A percentile compares a stretch with the other conserved stretches of the same genome.
These are phyloP conservation scores for Globisporangium paroecandrum DNA, from an alignment of 352 stramenopile species.

Conservation along the genomic window DNA sequence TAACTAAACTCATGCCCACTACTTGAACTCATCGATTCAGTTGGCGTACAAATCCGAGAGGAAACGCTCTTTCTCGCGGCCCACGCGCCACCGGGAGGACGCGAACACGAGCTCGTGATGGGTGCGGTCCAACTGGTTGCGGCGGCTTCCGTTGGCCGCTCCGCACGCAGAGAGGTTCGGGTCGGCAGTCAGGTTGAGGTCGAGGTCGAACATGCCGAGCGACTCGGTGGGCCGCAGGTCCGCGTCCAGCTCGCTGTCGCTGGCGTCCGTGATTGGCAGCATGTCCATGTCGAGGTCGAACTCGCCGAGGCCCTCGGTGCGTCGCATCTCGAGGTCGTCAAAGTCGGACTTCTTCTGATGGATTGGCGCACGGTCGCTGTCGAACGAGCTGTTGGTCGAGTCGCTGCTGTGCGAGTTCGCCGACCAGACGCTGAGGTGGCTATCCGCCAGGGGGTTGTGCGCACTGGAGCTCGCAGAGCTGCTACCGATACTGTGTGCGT, in stretches of 20 bases:
- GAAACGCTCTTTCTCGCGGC: conserved; percentile 5
- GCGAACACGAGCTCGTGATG: conserved; percentile 7
- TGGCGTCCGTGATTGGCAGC: not conserved
- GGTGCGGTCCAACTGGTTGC: not conserved
- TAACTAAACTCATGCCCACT: not conserved
- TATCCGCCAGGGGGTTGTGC: not conserved
- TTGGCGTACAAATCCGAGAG: conserved; percentile 8
- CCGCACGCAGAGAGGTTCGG: not conserved
- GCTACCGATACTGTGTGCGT: not conserved
- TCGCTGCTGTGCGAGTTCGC: not conserved
- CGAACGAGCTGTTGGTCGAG: not conserved
- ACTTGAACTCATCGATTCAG: not conserved
- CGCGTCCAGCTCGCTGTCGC: not conserved
- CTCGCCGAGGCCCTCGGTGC: conserved; percentile 5
- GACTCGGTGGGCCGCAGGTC: not conserved
- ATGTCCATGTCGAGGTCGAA: conserved; percentile 8
- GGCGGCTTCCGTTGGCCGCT: not conserved
- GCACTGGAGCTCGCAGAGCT: not conserved
- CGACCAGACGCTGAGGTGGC: conserved; percentile 1
- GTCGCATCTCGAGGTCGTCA: conserved; percentile 5
- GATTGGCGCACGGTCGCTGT: not conserved
- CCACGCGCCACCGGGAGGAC: not conserved
- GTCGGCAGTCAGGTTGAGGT: not conserved
- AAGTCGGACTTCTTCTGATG: not conserved
- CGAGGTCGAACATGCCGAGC: not conserved